phyloP scores from a whole-genome alignment of 2,329 filamentous ascomycete species.

The Stagonosporopsis rhizophila region DNA sequence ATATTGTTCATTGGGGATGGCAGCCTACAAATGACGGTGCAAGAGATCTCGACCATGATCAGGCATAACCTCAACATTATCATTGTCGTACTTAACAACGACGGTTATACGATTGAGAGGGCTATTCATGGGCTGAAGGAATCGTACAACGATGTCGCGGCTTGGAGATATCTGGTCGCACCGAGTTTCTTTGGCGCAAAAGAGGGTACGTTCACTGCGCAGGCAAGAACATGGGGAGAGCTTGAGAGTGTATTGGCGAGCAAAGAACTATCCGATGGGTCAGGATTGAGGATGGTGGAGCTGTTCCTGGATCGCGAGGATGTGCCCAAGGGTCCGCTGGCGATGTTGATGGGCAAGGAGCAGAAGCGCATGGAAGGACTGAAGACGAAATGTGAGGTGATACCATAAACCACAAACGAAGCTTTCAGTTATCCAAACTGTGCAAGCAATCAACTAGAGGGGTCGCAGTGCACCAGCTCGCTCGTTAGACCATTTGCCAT shows the following conservation, averaged over 20 bases:
- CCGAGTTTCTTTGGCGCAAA: constrained; percentile 29
- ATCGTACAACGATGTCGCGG: constrained; percentile 33
- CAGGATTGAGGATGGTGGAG: constrained; percentile 53
- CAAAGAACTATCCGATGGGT: constrained; percentile 47
- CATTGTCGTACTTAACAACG: constrained; percentile 49
- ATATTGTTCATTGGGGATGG: constrained; percentile 48
- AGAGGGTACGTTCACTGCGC: constrained; percentile 18
- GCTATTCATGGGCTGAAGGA: constrained; percentile 45
- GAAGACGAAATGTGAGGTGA: not conserved
- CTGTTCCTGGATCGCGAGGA: constrained; percentile 47
- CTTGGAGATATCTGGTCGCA: constrained; percentile 30
- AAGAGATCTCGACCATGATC: constrained; percentile 50
- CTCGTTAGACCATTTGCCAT: constrained; percentile 37
- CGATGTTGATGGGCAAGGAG: constrained; percentile 14
- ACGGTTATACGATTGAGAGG: constrained; percentile 51
- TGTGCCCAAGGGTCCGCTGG: constrained; percentile 19
- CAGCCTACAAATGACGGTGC: constrained; percentile 49
- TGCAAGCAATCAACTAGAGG: constrained; percentile 11
- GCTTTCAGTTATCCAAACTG: too few relatives aligned
- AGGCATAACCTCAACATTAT: constrained; percentile 41
- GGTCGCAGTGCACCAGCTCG: constrained; percentile 39
- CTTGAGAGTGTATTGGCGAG: constrained; percentile 51
- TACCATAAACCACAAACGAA: constrained; percentile 1
- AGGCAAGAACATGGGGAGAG: constrained; percentile 56
- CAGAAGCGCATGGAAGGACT: constrained; percentile 7